These are phyloP conservation scores for Ulmus americana DNA, from an alignment of 331 rosid genomes.

Conservation along the genomic window DNA sequence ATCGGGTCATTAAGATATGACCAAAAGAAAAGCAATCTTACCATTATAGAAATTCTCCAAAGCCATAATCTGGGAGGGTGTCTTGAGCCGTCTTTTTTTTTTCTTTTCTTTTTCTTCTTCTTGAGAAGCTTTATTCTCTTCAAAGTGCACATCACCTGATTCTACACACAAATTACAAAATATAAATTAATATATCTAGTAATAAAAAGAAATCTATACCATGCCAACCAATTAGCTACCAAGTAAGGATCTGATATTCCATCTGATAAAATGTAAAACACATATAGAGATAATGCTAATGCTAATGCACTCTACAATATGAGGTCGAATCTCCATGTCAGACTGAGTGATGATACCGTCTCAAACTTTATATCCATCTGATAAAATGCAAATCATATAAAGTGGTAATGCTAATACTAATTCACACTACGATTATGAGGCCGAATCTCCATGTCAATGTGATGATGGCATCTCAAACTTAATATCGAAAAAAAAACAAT, in stretches of 20 bases:
- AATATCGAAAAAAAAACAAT: neutral
- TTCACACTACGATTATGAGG: neutral
- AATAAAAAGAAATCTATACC: neutral
- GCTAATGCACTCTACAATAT: neutral
- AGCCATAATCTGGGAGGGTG: slow-evolving; percentile 69
- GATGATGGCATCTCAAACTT: neutral
- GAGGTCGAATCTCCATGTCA: neutral
- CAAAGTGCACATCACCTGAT: slow-evolving; percentile 52
- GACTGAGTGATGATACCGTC: neutral
- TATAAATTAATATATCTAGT: slow-evolving; percentile 4
- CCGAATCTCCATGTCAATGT: neutral
- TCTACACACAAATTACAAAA: slow-evolving; percentile 45
- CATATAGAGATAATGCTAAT: neutral
- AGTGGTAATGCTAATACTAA: neutral
- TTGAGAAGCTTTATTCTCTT: slow-evolving; percentile 57
- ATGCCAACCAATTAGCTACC: neutral
- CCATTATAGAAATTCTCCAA: slow-evolving; percentile 82
- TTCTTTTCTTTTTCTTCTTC: no score
- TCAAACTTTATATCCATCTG: neutral
- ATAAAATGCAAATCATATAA: slow-evolving; percentile 1
- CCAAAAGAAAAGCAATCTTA: slow-evolving; percentile 26
- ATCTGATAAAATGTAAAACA: slow-evolving; percentile 7
- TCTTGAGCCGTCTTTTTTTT: slow-evolving; percentile 75
- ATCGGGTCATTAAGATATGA: slow-evolving; percentile 10
- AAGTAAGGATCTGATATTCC: neutral